A percentile compares a stretch with the other conserved stretches of the same genome.
Conservation (phyloP, 345 rosid genomes). For the Gossypium mustelinum region DNA sequence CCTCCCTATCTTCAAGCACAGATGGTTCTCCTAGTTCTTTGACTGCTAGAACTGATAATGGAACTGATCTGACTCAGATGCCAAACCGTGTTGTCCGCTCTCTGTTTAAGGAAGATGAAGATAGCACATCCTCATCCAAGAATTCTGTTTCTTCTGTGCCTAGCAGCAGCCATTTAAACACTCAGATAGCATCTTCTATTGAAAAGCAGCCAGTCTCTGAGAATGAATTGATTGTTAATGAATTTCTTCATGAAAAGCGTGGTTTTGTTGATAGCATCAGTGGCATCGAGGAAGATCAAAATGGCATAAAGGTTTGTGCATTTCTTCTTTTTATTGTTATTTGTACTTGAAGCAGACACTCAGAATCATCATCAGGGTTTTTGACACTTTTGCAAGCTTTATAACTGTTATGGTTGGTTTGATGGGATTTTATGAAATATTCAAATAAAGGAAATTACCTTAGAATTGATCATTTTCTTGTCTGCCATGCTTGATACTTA, state of each 20-base stretch:
- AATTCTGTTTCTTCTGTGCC: slow-evolving; percentile 32
- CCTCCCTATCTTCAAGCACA: slow-evolving; percentile 35
- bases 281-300: slow-evolving; percentile 34
- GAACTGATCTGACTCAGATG: slow-evolving; percentile 32
- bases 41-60: slow-evolving; percentile 27
- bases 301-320: slow-evolving; percentile 54
- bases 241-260: slow-evolving; percentile 53
- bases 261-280: slow-evolving; percentile 42
- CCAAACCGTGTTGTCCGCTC: slow-evolving; percentile 59
- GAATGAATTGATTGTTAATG: slow-evolving; percentile 84
- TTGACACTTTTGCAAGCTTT: background rate
- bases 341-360: background rate
- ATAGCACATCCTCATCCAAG: slow-evolving; percentile 29
- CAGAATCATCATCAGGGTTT: background rate
- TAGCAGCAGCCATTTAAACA: slow-evolving; percentile 24
- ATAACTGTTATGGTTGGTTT: background rate
- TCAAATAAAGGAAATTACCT: background rate
- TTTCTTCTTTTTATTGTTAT: slow-evolving; percentile 5
- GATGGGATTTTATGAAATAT: slow-evolving; percentile 5
- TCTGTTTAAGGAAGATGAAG: slow-evolving; percentile 62
- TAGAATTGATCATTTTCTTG: background rate
- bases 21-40: slow-evolving; percentile 33
- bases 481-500: background rate
- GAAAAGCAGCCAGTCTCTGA: slow-evolving; percentile 30
- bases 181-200: slow-evolving; percentile 26